These are phyloP conservation scores for Emergomyces orientalis DNA, from an alignment of 2,329 filamentous ascomycete species.

Conservation along the genomic window DNA sequence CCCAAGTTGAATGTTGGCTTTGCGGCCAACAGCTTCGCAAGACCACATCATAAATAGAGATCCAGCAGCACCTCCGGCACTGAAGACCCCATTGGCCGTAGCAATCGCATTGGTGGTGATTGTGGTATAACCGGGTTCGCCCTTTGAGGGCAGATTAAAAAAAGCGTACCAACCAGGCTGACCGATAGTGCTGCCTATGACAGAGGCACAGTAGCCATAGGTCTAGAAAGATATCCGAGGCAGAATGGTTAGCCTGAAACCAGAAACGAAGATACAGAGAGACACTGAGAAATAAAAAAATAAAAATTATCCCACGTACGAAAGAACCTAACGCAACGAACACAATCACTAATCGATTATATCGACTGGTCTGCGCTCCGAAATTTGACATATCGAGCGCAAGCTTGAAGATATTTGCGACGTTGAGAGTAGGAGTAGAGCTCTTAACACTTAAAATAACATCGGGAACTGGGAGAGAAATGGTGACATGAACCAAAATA, in stretches of 20 bases:
- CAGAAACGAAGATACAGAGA: neutral
- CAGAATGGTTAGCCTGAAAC: neutral
- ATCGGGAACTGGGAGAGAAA: neutral
- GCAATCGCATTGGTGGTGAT: constrained; percentile 41
- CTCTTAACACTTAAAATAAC: neutral
- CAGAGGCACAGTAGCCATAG: constrained; percentile 44
- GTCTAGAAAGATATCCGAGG: constrained; percentile 28
- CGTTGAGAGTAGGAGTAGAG: neutral
- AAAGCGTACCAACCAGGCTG: constrained; percentile 45
- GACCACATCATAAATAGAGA: constrained; percentile 45
- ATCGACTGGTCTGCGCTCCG: constrained; percentile 30
- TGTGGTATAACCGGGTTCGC: constrained; percentile 38
- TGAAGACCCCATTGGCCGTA: constrained; percentile 43
- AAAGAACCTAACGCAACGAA: constrained; percentile 34
- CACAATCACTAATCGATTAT: constrained; percentile 32
- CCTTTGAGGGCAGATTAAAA: constrained; percentile 39
- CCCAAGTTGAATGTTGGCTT: constrained; percentile 41
- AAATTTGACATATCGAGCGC: constrained; percentile 22
- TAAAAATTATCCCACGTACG: constrained; percentile 20
- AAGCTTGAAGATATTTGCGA: neutral
- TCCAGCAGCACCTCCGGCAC: constrained; percentile 41
- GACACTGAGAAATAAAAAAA: neutral
- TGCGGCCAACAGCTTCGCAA: constrained; percentile 37
- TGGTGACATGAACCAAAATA: neutral
- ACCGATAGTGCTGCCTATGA: constrained; percentile 45